Evolutionary conservation across 2,329 filamentous ascomycete genomes (phyloP), one percentile per base, ranked within the genome.

Genomic region (Rosellinia necatrix): DNA sequence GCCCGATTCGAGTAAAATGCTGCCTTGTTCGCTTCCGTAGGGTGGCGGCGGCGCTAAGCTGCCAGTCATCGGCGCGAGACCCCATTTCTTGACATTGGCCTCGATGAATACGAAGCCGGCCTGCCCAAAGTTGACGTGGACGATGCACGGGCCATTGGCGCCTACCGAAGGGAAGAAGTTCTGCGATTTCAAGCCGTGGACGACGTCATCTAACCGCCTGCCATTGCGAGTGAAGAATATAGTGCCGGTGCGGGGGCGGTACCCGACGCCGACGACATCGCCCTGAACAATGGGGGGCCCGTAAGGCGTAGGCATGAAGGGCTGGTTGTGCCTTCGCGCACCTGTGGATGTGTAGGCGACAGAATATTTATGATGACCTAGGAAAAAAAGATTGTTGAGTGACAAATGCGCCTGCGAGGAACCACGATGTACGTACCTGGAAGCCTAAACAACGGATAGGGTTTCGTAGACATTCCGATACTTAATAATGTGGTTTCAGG

Each of bases 31-130:
- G 60, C 91, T 96, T 43, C 94, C 94, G 70, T 99, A 99, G 1
- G 94, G 94, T 47, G 94, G 94, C 38, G 94, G 94, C 13, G 94
- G 94, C 24, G 94, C 94, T 57, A 99, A 81, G 68, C 91, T 96
- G 56, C 94, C 94, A 1, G 91, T 97, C 83, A 96, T 96, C 4
- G 94, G 94, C 43, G 94, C 94, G 52, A 99, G 79, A 2, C 94
- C 94, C 94, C 94, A 99, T 80, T 97, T 99, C 85, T 99, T 99
- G 58, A 99, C 94, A 68, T 99, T 99, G 60, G 93, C 94, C 75
- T 99, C 94, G 66, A 99, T 97, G 70, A 97, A 99, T 44, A 99
- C 94, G 70, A 97, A 99, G 29, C 94, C 94, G 69, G 94, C 91
- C 72, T 99, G 94, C 6, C 94, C 94, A 72, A 99, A 96, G 73